A percentile compares a stretch with the other conserved stretches of the same genome.
Conservation (phyloP, 164 flowering plant species). For the Houttuynia cordata region DNA sequence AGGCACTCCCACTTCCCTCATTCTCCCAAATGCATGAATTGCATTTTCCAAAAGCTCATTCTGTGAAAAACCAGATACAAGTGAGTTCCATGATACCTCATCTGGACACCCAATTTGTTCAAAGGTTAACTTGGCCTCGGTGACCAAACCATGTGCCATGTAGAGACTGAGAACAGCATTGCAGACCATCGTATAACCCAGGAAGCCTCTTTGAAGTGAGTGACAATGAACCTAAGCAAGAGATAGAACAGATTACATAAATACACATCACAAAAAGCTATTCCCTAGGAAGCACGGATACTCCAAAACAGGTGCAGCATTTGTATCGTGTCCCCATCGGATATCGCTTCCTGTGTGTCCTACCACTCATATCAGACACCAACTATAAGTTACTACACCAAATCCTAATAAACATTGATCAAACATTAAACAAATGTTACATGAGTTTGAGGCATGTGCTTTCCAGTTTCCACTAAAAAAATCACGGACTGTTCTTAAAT, state of each 20-base stretch:
- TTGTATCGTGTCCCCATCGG: no score
- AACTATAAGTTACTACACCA: no score
- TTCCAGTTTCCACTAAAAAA: no score
- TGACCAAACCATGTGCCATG: constrained; percentile 8
- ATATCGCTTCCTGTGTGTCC: no score
- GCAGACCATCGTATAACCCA: constrained; percentile 7
- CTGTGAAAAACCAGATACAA: constrained; percentile 15
- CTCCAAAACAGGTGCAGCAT: no score
- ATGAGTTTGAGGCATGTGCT: no score
- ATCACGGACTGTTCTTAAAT: no score
- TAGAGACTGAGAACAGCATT: constrained; percentile 16
- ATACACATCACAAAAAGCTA: background rate
- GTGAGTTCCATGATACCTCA: constrained; percentile 16
- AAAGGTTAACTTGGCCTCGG: constrained; percentile 13
- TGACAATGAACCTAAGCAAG: constrained; percentile 15
- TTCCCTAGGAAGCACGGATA: background rate
- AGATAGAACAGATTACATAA: background rate
- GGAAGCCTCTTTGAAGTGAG: constrained; percentile 11
- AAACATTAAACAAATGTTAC: no score
- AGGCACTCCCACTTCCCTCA: constrained; percentile 5
- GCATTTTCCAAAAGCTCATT: constrained; percentile 9
- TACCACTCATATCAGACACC: no score
- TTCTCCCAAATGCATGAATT: constrained; percentile 9
- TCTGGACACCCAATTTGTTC: constrained; percentile 13
- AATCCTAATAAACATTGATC: no score